These are phyloP conservation scores for Obelidium mucronatum DNA, from an alignment of 192 early-diverging fungal genomes.

Conservation along the genomic window DNA sequence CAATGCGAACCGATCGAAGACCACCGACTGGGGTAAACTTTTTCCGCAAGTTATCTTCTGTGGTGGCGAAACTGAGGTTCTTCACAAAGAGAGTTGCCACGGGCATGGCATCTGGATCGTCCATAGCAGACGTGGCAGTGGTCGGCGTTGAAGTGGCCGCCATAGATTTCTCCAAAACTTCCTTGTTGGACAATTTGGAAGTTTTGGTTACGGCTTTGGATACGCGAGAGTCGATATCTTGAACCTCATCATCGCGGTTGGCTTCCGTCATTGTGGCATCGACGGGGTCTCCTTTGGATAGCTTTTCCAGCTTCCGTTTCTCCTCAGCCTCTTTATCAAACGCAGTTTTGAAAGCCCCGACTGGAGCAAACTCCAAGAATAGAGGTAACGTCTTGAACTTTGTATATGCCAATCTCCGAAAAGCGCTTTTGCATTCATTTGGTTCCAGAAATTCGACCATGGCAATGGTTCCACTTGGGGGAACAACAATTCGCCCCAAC, in stretches of 20 bases:
- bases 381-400: conserved; percentile 91
- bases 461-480: conserved; percentile 91
- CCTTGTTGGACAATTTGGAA: conserved; percentile 44
- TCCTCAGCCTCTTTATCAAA: conserved; percentile 59
- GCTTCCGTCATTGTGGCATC: conserved; percentile 11
- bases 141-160: conserved; percentile 5
- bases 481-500: conserved; percentile 87
- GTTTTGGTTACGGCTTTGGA: conserved; percentile 47
- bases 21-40: conserved; percentile 81
- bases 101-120: conserved; percentile 62
- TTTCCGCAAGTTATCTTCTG: conserved; percentile 74
- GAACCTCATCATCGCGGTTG: conserved; percentile 48
- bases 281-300: conserved; percentile 44
- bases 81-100: conserved; percentile 93
- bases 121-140: conserved; percentile 40
- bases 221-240: conserved; percentile 48
- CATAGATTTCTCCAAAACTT: conserved; percentile 30
- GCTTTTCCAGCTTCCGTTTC: conserved; percentile 37
- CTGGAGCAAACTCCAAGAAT: conserved; percentile 93
- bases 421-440: conserved; percentile 90
- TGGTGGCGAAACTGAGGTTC: conserved; percentile 93
- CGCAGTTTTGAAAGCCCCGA: conserved; percentile 73
- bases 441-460: conserved; percentile 92
- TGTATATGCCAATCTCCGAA: conserved; percentile 87
- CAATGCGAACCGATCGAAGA: conserved; percentile 80